Evolutionary conservation across 495 filamentous ascomycete genomes (phyloP), one percentile per base, ranked within the genome.

Genomic region (Neurospora sp.): DNA sequence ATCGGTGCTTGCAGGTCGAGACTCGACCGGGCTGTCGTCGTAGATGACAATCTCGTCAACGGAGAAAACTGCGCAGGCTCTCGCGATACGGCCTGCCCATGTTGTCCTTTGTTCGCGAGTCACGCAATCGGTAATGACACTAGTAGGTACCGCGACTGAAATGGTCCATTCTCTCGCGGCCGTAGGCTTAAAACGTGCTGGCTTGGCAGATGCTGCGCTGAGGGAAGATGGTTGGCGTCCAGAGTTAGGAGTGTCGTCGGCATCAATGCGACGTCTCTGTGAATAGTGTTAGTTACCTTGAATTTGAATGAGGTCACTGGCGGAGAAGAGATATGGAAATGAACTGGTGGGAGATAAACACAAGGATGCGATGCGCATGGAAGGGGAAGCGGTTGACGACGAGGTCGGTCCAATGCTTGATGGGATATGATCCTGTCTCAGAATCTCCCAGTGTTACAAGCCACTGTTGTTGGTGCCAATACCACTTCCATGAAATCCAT

Each of bases 41-140:
- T 90, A 94, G 72, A 94, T 79, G 62, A 94, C 84, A 38, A 95
- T 84, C 80, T 95, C 92, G 76, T 95, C 92, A 71, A 94, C 87
- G 74, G 87, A 90, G 78, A 93, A 94, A 73, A 94, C 90, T 35
- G 91, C 89, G 9, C 89, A 82, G 16, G 90, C 91, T 27, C 92
- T 90, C 3, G 91, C 92, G 31, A 95, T 87, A 72, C 88, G 88
- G 27, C 90, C 89, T 5, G 89, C 90, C 46, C 92, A 83, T 35
- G 83, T 81, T 10, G 89, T 89, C 77, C 90, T 89, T 72, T 90
- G 89, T 59, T 93, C 90, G 69, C 88, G 88, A 23, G 89, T 84
- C 11, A 81, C 78, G 70, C 83, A 84, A 69, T 83, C 82, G 66
- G 83, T 80, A 69, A 86, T 80, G 8, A 86, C 78, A 74, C 84